Evolutionary conservation across 2,329 filamentous ascomycete species (phyloP).

Genomic region (Neocatenulostroma microsporum): DNA sequence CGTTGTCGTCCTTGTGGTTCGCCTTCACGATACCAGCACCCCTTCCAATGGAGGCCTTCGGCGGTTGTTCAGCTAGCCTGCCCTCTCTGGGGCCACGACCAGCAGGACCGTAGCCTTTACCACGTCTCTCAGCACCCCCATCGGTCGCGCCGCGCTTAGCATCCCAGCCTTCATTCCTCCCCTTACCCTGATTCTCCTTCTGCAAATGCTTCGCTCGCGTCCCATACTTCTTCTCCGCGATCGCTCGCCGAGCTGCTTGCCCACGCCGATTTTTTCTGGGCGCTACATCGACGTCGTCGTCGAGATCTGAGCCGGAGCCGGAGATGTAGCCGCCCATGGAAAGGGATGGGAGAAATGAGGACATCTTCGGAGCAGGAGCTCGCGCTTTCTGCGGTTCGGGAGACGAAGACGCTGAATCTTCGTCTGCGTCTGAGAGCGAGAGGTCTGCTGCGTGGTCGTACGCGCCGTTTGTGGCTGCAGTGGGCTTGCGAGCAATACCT

Average conservation of each 20-base stretch:
- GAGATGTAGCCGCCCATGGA: conserved; percentile 72
- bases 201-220: conserved; percentile 60
- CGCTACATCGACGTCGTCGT: conserved; percentile 50
- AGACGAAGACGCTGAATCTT: conserved; percentile 14
- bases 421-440: conserved; percentile 13
- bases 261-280: conserved; percentile 66
- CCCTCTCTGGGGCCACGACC: conserved; percentile 13
- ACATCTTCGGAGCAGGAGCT: conserved; percentile 28
- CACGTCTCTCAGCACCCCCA: conserved; percentile 1
- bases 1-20: conserved; percentile 39
- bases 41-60: too few species aligned
- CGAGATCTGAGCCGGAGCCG: conserved; percentile 65
- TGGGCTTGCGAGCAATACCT: conserved; percentile 12
- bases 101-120: neutral
- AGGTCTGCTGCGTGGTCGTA: conserved; percentile 16
- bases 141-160: conserved; percentile 46
- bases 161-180: conserved; percentile 52
- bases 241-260: conserved; percentile 67
- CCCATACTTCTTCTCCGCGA: conserved; percentile 75
- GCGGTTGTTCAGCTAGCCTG: too few species aligned
- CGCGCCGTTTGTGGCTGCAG: neutral
- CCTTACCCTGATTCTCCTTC: conserved; percentile 31
- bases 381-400: conserved; percentile 17
- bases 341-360: conserved; percentile 65
- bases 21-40: too few species aligned